Conservation (phyloP, 2,329 filamentous ascomycete species). For the Aspergillus floridensis region DNA sequence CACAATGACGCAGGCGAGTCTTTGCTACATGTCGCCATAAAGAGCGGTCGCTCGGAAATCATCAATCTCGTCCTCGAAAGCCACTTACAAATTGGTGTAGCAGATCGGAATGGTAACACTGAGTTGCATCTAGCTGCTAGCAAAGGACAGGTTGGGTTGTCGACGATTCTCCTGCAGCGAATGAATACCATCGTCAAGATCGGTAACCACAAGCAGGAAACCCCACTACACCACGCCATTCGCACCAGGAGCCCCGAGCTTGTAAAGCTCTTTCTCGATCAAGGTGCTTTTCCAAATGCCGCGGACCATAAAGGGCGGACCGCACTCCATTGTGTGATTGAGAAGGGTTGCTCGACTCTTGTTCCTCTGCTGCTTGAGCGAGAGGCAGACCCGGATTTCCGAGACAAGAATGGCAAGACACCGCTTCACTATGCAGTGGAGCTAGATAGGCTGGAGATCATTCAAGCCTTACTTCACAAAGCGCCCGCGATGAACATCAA, state of each 20-base stretch:
- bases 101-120: background rate
- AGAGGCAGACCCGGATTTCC: background rate
- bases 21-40: background rate
- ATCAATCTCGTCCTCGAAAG: background rate
- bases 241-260: background rate
- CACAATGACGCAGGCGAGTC: too few species aligned
- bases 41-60: background rate
- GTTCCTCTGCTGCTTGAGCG: background rate
- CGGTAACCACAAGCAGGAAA: background rate
- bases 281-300: background rate
- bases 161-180: background rate
- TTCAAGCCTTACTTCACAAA: background rate
- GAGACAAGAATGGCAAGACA: background rate
- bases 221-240: background rate
- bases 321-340: background rate
- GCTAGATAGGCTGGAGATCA: background rate
- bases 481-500: background rate
- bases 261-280: background rate
- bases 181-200: background rate
- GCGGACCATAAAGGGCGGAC: background rate
- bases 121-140: background rate
- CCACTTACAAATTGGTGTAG: background rate
- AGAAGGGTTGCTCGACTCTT: background rate
- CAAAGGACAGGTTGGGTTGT: background rate
- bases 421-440: background rate